phyloP scores from a whole-genome alignment of 2,329 filamentous ascomycete genomes.

The Sporothrix protearum region DNA sequence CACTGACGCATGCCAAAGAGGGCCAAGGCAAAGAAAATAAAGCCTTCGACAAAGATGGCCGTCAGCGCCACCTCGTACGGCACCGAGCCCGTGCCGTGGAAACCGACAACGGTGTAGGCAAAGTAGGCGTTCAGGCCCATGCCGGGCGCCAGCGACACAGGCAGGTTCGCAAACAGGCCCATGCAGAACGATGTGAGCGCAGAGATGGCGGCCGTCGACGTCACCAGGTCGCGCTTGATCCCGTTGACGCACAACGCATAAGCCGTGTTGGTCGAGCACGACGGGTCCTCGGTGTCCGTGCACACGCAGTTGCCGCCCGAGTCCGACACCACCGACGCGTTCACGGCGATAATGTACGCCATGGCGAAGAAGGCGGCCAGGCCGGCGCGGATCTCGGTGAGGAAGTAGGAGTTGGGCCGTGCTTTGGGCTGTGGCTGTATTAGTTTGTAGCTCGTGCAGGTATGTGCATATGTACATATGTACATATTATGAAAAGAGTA shows the following conservation, averaged over 20 bases:
- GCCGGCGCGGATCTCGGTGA: slow-evolving; percentile 74
- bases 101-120: slow-evolving; percentile 62
- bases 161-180: slow-evolving; percentile 78
- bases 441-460: too few species aligned
- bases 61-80: slow-evolving; percentile 60
- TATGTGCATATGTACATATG: too few species aligned
- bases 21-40: slow-evolving; percentile 61
- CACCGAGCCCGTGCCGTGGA: slow-evolving; percentile 54
- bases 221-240: slow-evolving; percentile 67
- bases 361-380: slow-evolving; percentile 76
- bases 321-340: slow-evolving; percentile 68
- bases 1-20: slow-evolving; percentile 69
- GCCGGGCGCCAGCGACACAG: slow-evolving; percentile 57
- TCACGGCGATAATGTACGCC: slow-evolving; percentile 79
- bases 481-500: not conserved
- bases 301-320: slow-evolving; percentile 76
- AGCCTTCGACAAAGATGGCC: slow-evolving; percentile 61
- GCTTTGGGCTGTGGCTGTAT: slow-evolving; percentile 38
- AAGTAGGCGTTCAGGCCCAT: slow-evolving; percentile 69
- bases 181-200: slow-evolving; percentile 72
- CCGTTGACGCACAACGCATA: slow-evolving; percentile 22
- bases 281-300: slow-evolving; percentile 35
- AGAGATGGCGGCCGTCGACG: slow-evolving; percentile 73
- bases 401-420: slow-evolving; percentile 64
- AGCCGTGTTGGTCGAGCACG: slow-evolving; percentile 34